Evolutionary conservation across 331 rosid genomes (phyloP), one percentile per base, ranked within the genome.

Genomic region (Malus hybrid): DNA sequence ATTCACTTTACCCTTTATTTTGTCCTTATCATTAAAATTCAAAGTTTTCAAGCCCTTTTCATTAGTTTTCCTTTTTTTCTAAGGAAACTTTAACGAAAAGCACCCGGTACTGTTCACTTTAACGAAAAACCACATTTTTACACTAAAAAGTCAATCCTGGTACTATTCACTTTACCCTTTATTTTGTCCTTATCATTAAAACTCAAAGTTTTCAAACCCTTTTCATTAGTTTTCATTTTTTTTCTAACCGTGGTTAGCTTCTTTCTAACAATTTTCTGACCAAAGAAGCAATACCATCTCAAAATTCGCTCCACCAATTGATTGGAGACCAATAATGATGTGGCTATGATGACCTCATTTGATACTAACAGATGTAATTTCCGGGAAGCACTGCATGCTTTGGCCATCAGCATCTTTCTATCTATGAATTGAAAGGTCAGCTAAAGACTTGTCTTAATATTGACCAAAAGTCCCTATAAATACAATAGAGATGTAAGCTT

Each of bases 301-400:
- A 71, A 66, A 77, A 73, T 39, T 39, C 15, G 44, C n/a, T n/a
- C 84, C 76, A 75, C 63, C 70, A 24, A 56, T 80, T 33, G 11
- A 15, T 12, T 29, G 57, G 32, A 71, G 74, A 82, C 79, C 76
- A 19, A 77, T 24, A 42, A 63, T 71, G 83, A 84, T 29, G 80
- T 30, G 32, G 57, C 52, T 63, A 63, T 65, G 77, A 63, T 69
- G 76, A 77, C 72, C 73, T 68, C 78, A 80, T 76, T 52, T 65
- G 66, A 72, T 20, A 34, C 30, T 9, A 68, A 70, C 77, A 64
- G 42, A 46, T n/a, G 97, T 55, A 84, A 28, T 75, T 93, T 93
- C 98, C 77, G 7, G 78, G 97, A 93, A 93, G 74, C 70, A 19
- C 63, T 64, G 79, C 15, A 61, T 33, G 11, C 89, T 85, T 84